phyloP scores from a whole-genome alignment of 106 monocot genomes.

The Allium cepa region DNA sequence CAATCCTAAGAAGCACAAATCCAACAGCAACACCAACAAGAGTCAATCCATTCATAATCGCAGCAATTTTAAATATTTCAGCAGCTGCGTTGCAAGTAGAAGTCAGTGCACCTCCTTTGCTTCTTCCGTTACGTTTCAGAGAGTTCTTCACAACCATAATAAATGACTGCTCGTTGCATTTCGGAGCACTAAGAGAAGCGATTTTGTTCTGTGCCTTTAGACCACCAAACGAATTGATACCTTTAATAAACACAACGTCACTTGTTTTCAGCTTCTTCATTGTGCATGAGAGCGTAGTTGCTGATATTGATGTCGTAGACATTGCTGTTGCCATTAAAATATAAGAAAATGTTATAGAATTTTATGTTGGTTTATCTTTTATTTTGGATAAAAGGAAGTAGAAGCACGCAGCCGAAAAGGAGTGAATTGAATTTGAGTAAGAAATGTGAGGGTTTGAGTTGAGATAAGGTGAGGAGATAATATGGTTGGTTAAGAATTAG shows the following conservation, averaged over 20 bases:
- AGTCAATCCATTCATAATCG: conserved; percentile 60
- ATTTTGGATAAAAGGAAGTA: no score
- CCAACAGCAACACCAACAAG: conserved; percentile 70
- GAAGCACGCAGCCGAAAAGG: no score
- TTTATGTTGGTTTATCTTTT: no score
- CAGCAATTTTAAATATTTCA: conserved; percentile 70
- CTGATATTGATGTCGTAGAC: conserved; percentile 2
- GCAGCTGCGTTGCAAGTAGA: conserved; percentile 58
- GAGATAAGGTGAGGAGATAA: no score
- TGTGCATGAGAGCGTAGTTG: conserved; percentile 3
- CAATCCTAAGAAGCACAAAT: conserved; percentile 55
- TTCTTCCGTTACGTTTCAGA: background rate
- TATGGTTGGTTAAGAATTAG: no score
- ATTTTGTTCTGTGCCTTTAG: conserved; percentile 13
- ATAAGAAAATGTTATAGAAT: no score
- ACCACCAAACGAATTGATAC: conserved; percentile 18
- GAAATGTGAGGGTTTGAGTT: no score
- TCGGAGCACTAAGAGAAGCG: background rate
- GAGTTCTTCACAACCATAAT: conserved; percentile 4
- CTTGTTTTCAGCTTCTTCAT: background rate
- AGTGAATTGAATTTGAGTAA: no score
- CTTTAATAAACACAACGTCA: conserved; percentile 10
- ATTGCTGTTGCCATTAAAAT: conserved; percentile 4
- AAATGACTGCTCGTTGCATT: conserved; percentile 12
- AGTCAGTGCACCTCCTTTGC: conserved; percentile 43